Percentiles rank a stretch among this genome's conserved stretches.
Evolutionary conservation across 2,329 filamentous ascomycete species (phyloP).

Genomic region (Chaetomiaceae sp.): DNA sequence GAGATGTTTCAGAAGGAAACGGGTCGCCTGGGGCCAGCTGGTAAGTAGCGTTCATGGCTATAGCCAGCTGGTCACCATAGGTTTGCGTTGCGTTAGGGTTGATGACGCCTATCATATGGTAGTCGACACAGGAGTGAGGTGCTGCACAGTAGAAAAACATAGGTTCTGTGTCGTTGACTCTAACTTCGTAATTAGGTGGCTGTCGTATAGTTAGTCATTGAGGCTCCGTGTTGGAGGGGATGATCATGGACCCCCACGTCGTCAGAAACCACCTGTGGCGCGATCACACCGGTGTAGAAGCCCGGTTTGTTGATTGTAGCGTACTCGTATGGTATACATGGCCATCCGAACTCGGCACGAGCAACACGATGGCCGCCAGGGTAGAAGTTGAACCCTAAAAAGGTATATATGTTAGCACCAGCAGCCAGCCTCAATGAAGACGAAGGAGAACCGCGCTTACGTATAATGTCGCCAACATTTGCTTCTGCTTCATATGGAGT

Average conservation of each 20-base stretch:
- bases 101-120: slow-evolving; percentile 70
- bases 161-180: slow-evolving; percentile 56
- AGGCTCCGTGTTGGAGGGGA: no score
- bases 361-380: slow-evolving; percentile 60
- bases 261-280: slow-evolving; percentile 40
- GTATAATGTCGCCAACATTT: slow-evolving; percentile 42
- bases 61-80: slow-evolving; percentile 41
- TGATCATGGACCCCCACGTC: slow-evolving; percentile 33
- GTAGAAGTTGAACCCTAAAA: slow-evolving; percentile 55
- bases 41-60: slow-evolving; percentile 42
- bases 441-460: slow-evolving; percentile 26
- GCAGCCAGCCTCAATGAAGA: slow-evolving; percentile 14
- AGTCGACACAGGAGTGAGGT: slow-evolving; percentile 54
- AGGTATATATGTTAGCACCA: no score
- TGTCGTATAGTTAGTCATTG: slow-evolving; percentile 25
- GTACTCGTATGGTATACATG: slow-evolving; percentile 58
- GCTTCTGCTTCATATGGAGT: slow-evolving; percentile 31
- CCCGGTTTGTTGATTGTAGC: slow-evolving; percentile 41
- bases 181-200: slow-evolving; percentile 37
- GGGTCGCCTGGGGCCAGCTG: slow-evolving; percentile 52
- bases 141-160: slow-evolving; percentile 67
- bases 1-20: slow-evolving; percentile 41
- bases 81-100: slow-evolving; percentile 55
- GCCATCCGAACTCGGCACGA: slow-evolving; percentile 50
- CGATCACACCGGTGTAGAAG: slow-evolving; percentile 48